These are phyloP conservation scores for Obba rivulosa DNA, from an alignment of 768 basidiomycete genomes.

Conservation along the genomic window DNA sequence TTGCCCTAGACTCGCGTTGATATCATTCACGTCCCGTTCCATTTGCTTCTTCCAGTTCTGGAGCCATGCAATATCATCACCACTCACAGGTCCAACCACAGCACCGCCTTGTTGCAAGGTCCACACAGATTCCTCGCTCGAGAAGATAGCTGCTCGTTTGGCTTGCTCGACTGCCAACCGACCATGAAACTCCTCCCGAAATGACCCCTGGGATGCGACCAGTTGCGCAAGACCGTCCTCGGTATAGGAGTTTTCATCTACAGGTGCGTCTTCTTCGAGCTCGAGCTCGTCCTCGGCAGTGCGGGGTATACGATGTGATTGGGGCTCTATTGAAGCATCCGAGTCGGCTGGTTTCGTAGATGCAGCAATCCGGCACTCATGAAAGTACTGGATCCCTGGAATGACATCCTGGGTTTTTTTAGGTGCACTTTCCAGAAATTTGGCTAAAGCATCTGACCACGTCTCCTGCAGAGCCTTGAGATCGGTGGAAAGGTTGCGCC, in stretches of 20 bases:
- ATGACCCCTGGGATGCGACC: background rate
- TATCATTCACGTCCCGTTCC: slow-evolving; percentile 3
- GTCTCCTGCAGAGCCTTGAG: slow-evolving; percentile 15
- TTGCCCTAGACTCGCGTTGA: background rate
- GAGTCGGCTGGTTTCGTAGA: background rate
- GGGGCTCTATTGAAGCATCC: background rate
- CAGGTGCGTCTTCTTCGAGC: background rate
- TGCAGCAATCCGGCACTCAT: slow-evolving; percentile 18
- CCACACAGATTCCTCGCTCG: background rate
- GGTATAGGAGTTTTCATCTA: slow-evolving; percentile 2
- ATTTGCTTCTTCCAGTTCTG: slow-evolving; percentile 8
- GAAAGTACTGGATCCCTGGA: slow-evolving; percentile 29
- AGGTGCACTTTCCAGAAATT: slow-evolving; percentile 7
- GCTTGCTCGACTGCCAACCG: slow-evolving; percentile 8
- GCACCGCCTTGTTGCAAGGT: too few relatives aligned
- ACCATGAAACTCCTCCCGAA: slow-evolving; percentile 10
- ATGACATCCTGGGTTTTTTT: slow-evolving; percentile 9
- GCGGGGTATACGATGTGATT: background rate
- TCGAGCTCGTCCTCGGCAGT: background rate
- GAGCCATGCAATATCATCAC: slow-evolving; percentile 2
- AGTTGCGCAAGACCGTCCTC: slow-evolving; percentile 4
- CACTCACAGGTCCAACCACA: background rate
- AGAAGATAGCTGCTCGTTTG: slow-evolving; percentile 12
- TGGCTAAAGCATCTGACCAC: slow-evolving; percentile 20
- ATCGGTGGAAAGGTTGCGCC: slow-evolving; percentile 21